Evolutionary conservation across 208 protist species (phyloP), one percentile per base, ranked within the genome.

Genomic region (Acanthamoeba healyi): DNA sequence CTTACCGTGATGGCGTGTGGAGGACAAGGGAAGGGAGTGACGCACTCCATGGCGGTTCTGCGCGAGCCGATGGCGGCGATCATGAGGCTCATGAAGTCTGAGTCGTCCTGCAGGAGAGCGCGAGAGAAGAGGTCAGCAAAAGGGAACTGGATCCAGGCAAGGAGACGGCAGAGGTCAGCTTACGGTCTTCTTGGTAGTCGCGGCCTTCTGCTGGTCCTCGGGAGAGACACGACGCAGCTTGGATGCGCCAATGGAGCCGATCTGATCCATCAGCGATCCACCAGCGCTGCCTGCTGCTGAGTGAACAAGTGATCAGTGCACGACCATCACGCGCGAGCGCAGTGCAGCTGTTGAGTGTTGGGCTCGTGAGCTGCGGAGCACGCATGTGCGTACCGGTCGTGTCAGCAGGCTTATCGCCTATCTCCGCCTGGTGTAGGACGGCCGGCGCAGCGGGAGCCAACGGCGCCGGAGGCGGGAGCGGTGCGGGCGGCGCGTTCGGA

Each of bases 1-100:
- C 0, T 9, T 24, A 72, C 29, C 29, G 0, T 36, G 26, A 17
- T 40, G 63, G n/a, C 12, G 12, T 1, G 36, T 72, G 29, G 7
- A 19, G 63, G 32, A 0, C 63, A 72, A 72, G 63, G 63, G 10
- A 72, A 22, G 17, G 22, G 36, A 46, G 36, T 15, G 7, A 44
- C 70, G 70, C 46, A 79, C 70, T 38, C 70, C 2, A 79, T 79
- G 70, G 70, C 70, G 19, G 70, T 49, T 14, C 70, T 42, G 6
- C 70, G 70, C 70, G 70, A 79, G 40, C 40, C 70, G 22, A 79
- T 79, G 32, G 70, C 70, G 17, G 70, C 70, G 36, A 38, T 79
- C 70, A 79, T 79, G 22, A 49, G 36, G 70, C 70, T 79, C 70
- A 79, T 49, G 70, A 79, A 79, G 70, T 79, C 70, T n/a, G 70